phyloP scores from a whole-genome alignment of 139 green algal genomes.

The Eudorina sp. region DNA sequence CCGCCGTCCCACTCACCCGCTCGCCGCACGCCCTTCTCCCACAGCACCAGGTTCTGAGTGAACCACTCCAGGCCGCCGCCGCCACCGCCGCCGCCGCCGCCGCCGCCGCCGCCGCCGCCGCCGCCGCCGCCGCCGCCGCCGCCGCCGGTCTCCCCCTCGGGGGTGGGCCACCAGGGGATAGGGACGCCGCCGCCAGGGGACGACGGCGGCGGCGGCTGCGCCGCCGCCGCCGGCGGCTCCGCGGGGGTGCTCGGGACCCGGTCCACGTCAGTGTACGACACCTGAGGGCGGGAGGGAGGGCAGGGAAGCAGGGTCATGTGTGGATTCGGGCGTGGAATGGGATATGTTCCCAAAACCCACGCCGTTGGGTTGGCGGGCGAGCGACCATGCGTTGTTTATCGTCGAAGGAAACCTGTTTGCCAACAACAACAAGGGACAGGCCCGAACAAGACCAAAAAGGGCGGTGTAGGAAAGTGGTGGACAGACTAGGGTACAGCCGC shows the following conservation, averaged over 20 bases:
- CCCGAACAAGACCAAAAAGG: too few relatives aligned
- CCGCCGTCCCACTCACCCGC: conserved; percentile 12
- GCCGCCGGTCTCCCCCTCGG: too few relatives aligned
- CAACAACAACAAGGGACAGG: too few relatives aligned
- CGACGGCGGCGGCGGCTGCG: not conserved
- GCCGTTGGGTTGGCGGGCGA: too few relatives aligned
- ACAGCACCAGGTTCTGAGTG: conserved; percentile 27
- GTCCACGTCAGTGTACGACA: not conserved
- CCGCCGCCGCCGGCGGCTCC: not conserved
- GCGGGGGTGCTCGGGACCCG: conserved; percentile 1
- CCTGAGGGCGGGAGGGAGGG: not conserved
- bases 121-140: not conserved
- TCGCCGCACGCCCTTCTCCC: conserved; percentile 10
- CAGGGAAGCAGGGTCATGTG: too few relatives aligned
- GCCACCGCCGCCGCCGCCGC: not conserved
- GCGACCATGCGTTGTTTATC: too few relatives aligned
- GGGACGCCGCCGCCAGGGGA: not conserved
- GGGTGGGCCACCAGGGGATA: too few relatives aligned
- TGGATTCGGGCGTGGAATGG: too few relatives aligned
- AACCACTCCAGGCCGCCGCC: not conserved
- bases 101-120: not conserved
- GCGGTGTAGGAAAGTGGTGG: too few relatives aligned
- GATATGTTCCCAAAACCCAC: too few relatives aligned
- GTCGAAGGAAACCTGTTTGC: too few relatives aligned
- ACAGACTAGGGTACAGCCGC: too few relatives aligned